Base-by-base conservation (phyloP, 192 early-diverging fungal species). In the Globomyces pollinis-pini region DNA sequence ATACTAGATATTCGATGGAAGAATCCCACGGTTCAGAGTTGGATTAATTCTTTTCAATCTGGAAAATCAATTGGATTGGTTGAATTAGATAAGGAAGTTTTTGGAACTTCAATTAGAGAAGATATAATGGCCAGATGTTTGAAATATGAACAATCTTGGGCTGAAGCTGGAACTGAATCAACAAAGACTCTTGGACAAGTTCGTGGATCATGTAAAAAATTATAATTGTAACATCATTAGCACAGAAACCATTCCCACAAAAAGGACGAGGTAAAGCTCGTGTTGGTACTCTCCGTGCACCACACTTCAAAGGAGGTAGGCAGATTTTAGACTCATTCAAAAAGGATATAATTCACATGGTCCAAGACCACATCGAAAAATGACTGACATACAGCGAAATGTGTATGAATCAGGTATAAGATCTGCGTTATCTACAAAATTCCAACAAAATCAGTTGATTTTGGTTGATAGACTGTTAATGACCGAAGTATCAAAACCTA, bases 191-290 rank as follows among this genome's bases (percentile, higher is more conserved):
- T 87, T 53, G 79, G 84, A 36, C 88, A 93, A 61, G 93, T 97
- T 29, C 77, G 88, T 21, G 93, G 93, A 31, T 83, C 88, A 0
- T 81, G 84, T 35, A 66, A 80, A 38, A n/a, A 97, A 12, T n/a
- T n/a, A n/a, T n/a, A 13, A n/a, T n/a, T 13, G 38, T n/a, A n/a
- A n/a, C 38, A 12, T n/a, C n/a, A n/a, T n/a, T n/a, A n/a, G n/a
- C n/a, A n/a, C n/a, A n/a, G n/a, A 52, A 97, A 70, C 71, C 78
- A 11, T 83, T 85, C 43, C 89, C 87, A 30, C 94, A 97, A 67
- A 97, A 97, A 70, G 94, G 94, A 13, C 79, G 91, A 28, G 94
- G 94, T 66, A 82, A 77, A 65, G 92, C 94, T n/a, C 78, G 94
- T 58, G 84, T 90, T 18, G 91, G 93, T 23, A 85, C 86, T 1